Evolutionary conservation across 2,329 filamentous ascomycete genomes (phyloP).

Genomic region (Drechslerella coelobrocha): DNA sequence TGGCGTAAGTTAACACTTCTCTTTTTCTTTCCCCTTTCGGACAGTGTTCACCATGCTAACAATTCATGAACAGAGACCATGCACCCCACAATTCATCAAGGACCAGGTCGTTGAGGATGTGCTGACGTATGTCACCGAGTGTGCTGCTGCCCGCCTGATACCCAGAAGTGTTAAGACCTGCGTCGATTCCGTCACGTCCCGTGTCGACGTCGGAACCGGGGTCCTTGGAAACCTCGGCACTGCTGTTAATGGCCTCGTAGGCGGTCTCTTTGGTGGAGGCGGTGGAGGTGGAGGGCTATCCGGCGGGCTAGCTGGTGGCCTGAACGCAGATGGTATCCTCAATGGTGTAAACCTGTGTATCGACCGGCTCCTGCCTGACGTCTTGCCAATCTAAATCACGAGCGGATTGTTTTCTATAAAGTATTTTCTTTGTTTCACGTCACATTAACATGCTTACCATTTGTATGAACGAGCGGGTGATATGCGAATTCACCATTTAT

Average conservation of each 20-base stretch:
- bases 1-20: slow-evolving; percentile 40
- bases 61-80: slow-evolving; percentile 25
- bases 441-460: no score
- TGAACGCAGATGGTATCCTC: no score
- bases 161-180: slow-evolving; percentile 26
- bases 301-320: background rate
- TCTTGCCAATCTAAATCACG: no score
- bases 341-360: no score
- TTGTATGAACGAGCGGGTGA: no score
- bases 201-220: slow-evolving; percentile 33
- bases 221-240: background rate
- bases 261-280: background rate
- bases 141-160: slow-evolving; percentile 30
- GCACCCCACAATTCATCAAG: slow-evolving; percentile 33
- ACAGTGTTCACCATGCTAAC: slow-evolving; percentile 16
- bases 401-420: no score
- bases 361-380: no score
- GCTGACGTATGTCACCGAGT: slow-evolving; percentile 25
- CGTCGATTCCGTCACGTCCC: slow-evolving; percentile 15
- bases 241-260: background rate
- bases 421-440: no score
- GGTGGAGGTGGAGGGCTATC: background rate
- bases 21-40: background rate
- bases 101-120: slow-evolving; percentile 38
- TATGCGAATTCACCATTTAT: no score